Evolutionary conservation across 352 stramenopile genomes (phyloP).

Genomic region (Phytophthora megakarya): DNA sequence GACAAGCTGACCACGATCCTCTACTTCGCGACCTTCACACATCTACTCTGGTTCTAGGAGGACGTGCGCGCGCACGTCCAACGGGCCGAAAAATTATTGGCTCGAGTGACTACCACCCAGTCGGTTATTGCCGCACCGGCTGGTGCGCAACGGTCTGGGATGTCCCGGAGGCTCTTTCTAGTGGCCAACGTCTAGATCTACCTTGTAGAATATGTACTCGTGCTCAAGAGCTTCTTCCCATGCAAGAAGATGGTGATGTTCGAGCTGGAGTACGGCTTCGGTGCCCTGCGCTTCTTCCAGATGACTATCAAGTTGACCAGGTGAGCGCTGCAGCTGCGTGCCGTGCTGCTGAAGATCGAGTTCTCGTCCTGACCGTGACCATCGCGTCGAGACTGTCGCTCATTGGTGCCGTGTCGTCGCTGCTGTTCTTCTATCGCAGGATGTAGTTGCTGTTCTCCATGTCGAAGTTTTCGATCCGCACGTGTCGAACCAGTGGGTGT

Average conservation of each 20-base stretch:
- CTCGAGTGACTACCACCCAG: conserved; percentile 66
- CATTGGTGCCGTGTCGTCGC: conserved; percentile 54
- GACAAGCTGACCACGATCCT: conserved; percentile 78
- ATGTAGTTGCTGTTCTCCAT: conserved; percentile 68
- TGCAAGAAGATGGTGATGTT: conserved; percentile 60
- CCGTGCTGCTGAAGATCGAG: conserved; percentile 74
- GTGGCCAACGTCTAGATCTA: conserved; percentile 88
- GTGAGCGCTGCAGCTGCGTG: conserved; percentile 51
- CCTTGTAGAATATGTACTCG: conserved; percentile 72
- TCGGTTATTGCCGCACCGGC: conserved; percentile 68
- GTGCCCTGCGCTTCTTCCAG: conserved; percentile 78
- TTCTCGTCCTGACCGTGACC: conserved; percentile 66
- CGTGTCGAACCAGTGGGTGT: conserved; percentile 72
- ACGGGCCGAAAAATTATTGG: conserved; percentile 60
- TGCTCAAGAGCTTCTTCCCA: conserved; percentile 76
- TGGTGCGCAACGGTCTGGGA: conserved; percentile 48
- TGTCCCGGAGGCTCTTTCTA: conserved; percentile 68
- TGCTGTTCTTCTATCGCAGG: conserved; percentile 69
- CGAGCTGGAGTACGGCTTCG: conserved; percentile 72
- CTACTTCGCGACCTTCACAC: conserved; percentile 83
- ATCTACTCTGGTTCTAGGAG: conserved; percentile 82
- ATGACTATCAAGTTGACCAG: conserved; percentile 72
- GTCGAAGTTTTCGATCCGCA: conserved; percentile 77
- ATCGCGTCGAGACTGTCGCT: conserved; percentile 62
- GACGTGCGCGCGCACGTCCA: conserved; percentile 66